These are phyloP conservation scores for Elongisporangium senticosum DNA, from an alignment of 352 stramenopile species.

Conservation along the genomic window DNA sequence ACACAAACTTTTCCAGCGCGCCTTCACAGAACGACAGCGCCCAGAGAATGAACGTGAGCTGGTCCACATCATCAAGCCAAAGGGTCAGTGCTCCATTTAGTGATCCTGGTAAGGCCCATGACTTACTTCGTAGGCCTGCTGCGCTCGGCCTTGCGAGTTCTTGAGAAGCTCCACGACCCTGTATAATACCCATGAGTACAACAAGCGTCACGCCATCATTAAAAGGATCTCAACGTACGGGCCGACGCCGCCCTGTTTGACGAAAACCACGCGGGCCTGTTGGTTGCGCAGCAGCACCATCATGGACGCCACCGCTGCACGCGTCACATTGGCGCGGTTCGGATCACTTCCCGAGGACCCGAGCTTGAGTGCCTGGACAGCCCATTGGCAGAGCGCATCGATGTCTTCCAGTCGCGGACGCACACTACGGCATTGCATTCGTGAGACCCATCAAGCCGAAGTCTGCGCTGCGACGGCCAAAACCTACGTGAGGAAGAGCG, in stretches of 20 bases:
- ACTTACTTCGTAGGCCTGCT: conserved; percentile 92
- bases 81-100: background rate
- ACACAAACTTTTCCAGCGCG: conserved; percentile 74
- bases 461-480: background rate
- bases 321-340: conserved; percentile 67
- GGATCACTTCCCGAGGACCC: conserved; percentile 44
- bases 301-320: conserved; percentile 87
- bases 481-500: conserved; percentile 78
- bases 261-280: conserved; percentile 87
- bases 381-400: conserved; percentile 72
- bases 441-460: conserved; percentile 1
- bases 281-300: conserved; percentile 90
- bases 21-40: conserved; percentile 91
- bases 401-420: conserved; percentile 75
- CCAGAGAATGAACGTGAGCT: conserved; percentile 97
- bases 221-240: conserved; percentile 49
- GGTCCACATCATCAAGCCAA: background rate
- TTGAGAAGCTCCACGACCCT: conserved; percentile 72
- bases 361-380: conserved; percentile 68
- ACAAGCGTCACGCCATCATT: conserved; percentile 1
- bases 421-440: conserved; percentile 31
- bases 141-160: conserved; percentile 80
- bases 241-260: conserved; percentile 86
- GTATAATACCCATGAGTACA: background rate
- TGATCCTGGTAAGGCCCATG: background rate